Evolutionary conservation across 2,329 filamentous ascomycete species (phyloP).

Genomic region (Aspergillus ruber): DNA sequence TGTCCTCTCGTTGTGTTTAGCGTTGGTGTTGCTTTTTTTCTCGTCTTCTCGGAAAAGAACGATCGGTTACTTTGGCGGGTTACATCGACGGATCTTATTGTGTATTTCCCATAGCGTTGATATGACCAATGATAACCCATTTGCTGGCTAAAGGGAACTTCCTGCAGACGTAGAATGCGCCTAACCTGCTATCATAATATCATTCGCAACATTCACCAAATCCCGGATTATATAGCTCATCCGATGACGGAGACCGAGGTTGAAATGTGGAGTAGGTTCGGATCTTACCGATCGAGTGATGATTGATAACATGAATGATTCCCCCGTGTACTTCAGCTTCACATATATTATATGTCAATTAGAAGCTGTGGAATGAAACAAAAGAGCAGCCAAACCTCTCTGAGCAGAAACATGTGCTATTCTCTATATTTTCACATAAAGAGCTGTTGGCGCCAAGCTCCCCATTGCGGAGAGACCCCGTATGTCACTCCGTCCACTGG

Average conservation of each 20-base stretch:
- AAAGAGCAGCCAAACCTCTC: no score
- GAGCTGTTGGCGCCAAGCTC: no score
- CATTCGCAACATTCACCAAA: no score
- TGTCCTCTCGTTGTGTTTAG: conserved; percentile 4
- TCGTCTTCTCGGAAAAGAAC: neutral
- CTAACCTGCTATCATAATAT: no score
- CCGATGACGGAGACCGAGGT: no score
- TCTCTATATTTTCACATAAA: neutral
- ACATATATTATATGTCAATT: neutral
- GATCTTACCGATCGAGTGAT: neutral
- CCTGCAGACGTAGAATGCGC: no score
- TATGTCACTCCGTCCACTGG: no score
- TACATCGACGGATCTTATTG: neutral
- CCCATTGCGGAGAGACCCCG: no score
- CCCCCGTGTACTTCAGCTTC: neutral
- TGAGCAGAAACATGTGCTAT: no score
- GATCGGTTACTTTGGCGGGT: neutral
- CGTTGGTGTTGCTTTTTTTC: conserved; percentile 1
- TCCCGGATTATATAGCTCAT: no score
- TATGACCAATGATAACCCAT: conserved; percentile 2
- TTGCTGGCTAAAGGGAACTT: neutral
- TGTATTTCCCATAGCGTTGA: neutral
- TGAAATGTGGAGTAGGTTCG: neutral
- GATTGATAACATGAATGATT: no score
- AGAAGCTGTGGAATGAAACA: no score